Percentiles rank a stretch among this genome's conserved stretches.
Conservation (phyloP, 2,329 filamentous ascomycete genomes). For the Aspergillus japonicus region DNA sequence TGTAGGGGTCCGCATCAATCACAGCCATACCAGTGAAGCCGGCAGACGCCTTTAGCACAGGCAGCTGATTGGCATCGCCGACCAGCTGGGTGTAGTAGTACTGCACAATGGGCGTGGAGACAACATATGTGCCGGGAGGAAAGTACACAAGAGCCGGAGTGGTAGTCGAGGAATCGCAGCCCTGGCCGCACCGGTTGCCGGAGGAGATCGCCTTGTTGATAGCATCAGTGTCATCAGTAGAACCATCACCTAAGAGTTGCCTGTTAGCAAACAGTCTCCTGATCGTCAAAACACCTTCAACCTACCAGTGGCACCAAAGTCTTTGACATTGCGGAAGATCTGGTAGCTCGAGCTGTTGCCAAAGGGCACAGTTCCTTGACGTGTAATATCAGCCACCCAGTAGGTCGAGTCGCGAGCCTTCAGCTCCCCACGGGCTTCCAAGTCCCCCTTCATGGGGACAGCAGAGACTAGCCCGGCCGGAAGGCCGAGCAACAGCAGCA, state of each 20-base stretch:
- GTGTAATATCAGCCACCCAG: slow-evolving; percentile 70
- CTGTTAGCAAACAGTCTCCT: slow-evolving; percentile 20
- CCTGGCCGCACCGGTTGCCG: slow-evolving; percentile 75
- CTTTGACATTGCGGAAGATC: slow-evolving; percentile 73
- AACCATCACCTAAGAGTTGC: slow-evolving; percentile 55
- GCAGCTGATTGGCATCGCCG: slow-evolving; percentile 71
- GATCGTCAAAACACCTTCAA: slow-evolving; percentile 29
- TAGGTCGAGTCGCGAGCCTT: slow-evolving; percentile 50
- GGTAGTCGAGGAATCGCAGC: slow-evolving; percentile 81
- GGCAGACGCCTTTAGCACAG: slow-evolving; percentile 71
- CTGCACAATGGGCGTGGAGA: slow-evolving; percentile 75
- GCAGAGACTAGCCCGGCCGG: slow-evolving; percentile 31
- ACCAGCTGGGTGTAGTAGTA: slow-evolving; percentile 94
- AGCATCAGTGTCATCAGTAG: slow-evolving; percentile 79
- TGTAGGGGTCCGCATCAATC: slow-evolving; percentile 85
- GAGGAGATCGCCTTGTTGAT: slow-evolving; percentile 80
- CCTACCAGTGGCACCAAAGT: slow-evolving; percentile 70
- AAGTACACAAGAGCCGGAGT: slow-evolving; percentile 89
- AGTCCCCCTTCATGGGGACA: slow-evolving; percentile 27
- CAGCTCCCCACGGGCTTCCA: slow-evolving; percentile 15
- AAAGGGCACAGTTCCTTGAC: slow-evolving; percentile 68
- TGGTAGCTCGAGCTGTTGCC: slow-evolving; percentile 59
- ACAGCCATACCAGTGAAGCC: slow-evolving; percentile 82
- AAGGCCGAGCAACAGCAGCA: slow-evolving; percentile 33
- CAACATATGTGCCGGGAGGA: slow-evolving; percentile 79